Conservation (phyloP, 2,329 filamentous ascomycete species). For the Didymella lethalis region DNA sequence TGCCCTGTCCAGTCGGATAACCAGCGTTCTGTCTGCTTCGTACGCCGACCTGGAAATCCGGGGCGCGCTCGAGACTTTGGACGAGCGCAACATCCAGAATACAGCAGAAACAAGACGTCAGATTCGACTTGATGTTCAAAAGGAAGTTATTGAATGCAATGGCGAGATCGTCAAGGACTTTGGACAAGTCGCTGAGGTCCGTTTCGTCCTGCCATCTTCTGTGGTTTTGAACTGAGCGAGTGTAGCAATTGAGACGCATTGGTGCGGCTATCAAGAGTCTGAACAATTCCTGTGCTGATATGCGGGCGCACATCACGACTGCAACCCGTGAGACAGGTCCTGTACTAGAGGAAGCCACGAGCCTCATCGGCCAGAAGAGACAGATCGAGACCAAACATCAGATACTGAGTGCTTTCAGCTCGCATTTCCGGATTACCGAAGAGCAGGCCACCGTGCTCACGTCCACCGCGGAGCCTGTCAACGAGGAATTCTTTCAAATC, state of each 20-base stretch:
- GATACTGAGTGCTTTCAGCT: slow-evolving; percentile 77
- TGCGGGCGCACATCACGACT: slow-evolving; percentile 78
- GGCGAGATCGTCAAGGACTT: slow-evolving; percentile 88
- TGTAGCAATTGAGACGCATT: slow-evolving; percentile 84
- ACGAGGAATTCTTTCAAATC: slow-evolving; percentile 82
- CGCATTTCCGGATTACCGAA: slow-evolving; percentile 85
- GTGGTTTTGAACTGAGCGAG: slow-evolving; percentile 33
- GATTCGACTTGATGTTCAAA: slow-evolving; percentile 82
- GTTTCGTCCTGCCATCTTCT: slow-evolving; percentile 16
- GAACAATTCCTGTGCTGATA: slow-evolving; percentile 80
- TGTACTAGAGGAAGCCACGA: slow-evolving; percentile 78
- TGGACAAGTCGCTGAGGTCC: slow-evolving; percentile 83
- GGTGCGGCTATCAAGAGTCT: slow-evolving; percentile 78
- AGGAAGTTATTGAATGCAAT: slow-evolving; percentile 92
- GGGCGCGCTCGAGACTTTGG: slow-evolving; percentile 80
- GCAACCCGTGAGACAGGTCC: slow-evolving; percentile 77
- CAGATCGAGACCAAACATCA: slow-evolving; percentile 82
- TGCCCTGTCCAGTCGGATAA: slow-evolving; percentile 81
- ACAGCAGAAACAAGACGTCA: slow-evolving; percentile 79
- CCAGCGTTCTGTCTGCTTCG: slow-evolving; percentile 85
- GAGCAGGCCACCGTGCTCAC: slow-evolving; percentile 80
- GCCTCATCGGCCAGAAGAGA: slow-evolving; percentile 74
- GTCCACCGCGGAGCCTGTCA: slow-evolving; percentile 79
- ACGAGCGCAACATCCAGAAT: slow-evolving; percentile 74
- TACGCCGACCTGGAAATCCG: slow-evolving; percentile 93